Percentiles rank a stretch among this genome's conserved stretches.
phyloP scores from a whole-genome alignment of 768 basidiomycete genomes.

The Megacollybia marginata region DNA sequence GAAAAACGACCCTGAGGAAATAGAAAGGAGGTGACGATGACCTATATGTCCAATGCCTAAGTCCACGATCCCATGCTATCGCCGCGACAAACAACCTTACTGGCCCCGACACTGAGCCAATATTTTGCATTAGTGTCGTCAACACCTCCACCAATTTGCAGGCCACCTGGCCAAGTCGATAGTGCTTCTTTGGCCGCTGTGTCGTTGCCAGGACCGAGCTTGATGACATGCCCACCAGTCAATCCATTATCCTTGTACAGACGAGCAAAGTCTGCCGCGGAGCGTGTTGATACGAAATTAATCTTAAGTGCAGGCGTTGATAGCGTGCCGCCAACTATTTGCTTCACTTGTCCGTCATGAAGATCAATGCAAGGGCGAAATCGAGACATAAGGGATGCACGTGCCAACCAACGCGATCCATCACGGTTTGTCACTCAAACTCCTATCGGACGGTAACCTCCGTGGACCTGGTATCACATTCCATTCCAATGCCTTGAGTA shows the following conservation, averaged over 20 bases:
- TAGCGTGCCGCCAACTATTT: slow-evolving; percentile 94
- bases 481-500: background rate
- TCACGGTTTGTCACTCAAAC: background rate
- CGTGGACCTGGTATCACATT: background rate
- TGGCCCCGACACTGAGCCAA: slow-evolving; percentile 87
- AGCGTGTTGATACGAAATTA: slow-evolving; percentile 85
- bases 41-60: slow-evolving; percentile 41
- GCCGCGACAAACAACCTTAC: slow-evolving; percentile 50
- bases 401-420: background rate
- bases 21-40: slow-evolving; percentile 96
- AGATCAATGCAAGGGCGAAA: slow-evolving; percentile 97
- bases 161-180: slow-evolving; percentile 77
- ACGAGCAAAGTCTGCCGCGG: slow-evolving; percentile 70
- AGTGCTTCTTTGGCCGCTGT: slow-evolving; percentile 82
- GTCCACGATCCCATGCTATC: too few species aligned
- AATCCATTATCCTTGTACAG: slow-evolving; percentile 68
- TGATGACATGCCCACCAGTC: slow-evolving; percentile 91
- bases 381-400: slow-evolving; percentile 8
- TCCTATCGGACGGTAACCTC: background rate
- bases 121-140: slow-evolving; percentile 67
- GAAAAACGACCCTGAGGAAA: slow-evolving; percentile 84
- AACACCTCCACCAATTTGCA: slow-evolving; percentile 95
- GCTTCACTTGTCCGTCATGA: slow-evolving; percentile 93
- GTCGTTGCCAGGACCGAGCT: slow-evolving; percentile 87
- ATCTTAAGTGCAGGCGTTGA: slow-evolving; percentile 69